Percentiles rank a stretch among this genome's conserved stretches.
Conservation (phyloP, 2,329 filamentous ascomycete species). For the Escovopsis sp. region DNA sequence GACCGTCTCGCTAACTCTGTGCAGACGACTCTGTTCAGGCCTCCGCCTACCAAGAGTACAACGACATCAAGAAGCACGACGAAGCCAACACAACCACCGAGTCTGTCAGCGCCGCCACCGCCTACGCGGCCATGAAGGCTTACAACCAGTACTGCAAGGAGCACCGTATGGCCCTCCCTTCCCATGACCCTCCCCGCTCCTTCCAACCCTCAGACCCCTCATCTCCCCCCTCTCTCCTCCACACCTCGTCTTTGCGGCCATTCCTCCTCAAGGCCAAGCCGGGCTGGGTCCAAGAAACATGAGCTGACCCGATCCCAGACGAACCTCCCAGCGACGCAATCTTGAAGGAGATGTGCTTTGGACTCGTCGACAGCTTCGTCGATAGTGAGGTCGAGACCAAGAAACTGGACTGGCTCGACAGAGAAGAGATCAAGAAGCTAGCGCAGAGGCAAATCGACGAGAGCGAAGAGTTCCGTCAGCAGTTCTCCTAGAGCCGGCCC, state of each 20-base stretch:
- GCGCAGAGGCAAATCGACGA: neutral
- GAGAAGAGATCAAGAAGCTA: slow-evolving; percentile 11
- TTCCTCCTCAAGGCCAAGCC: neutral
- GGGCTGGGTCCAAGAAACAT: neutral
- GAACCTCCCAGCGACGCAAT: slow-evolving; percentile 13
- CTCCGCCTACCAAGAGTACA: slow-evolving; percentile 14
- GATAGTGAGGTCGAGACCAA: slow-evolving; percentile 17
- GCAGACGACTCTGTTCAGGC: slow-evolving; percentile 11
- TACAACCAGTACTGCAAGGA: slow-evolving; percentile 15
- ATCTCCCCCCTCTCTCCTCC: no score
- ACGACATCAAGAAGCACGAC: slow-evolving; percentile 9
- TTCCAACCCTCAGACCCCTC: no score
- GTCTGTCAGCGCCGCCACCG: slow-evolving; percentile 16
- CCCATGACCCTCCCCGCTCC: neutral
- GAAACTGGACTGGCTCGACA: slow-evolving; percentile 14
- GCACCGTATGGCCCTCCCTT: slow-evolving; percentile 9
- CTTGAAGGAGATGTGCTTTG: slow-evolving; percentile 16
- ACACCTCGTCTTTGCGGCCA: neutral
- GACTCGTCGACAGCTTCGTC: slow-evolving; percentile 15
- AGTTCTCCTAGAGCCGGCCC: no score
- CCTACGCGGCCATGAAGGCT: slow-evolving; percentile 16
- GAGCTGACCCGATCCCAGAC: slow-evolving; percentile 7
- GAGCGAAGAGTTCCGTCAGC: neutral
- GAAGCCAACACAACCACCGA: slow-evolving; percentile 17
- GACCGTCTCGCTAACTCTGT: neutral